These are phyloP conservation scores for Candida krabiensis DNA, from an alignment of 805 yeast species.

Conservation along the genomic window DNA sequence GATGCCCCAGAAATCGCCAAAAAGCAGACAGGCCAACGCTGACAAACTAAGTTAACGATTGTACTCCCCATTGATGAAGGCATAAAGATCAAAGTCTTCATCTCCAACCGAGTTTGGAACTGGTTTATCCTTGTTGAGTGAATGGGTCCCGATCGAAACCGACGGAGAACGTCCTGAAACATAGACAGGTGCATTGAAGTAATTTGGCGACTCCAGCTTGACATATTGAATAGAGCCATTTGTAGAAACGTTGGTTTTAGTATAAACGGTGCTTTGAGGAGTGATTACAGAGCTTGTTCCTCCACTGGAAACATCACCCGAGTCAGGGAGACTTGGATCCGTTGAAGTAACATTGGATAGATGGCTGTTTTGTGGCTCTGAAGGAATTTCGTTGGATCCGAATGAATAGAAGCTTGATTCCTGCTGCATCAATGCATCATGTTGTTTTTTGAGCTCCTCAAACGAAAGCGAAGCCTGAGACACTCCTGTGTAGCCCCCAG, in stretches of 20 bases:
- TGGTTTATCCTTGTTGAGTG: neutral
- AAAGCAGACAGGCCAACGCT: too few relatives aligned
- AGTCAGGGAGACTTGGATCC: neutral
- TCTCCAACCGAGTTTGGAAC: slow-evolving; percentile 3
- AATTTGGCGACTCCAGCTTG: neutral
- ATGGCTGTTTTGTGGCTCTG: neutral
- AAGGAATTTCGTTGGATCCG: neutral
- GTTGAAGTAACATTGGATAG: neutral
- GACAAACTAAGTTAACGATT: too few relatives aligned
- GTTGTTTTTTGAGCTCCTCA: slow-evolving; percentile 24
- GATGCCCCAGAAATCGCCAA: too few relatives aligned
- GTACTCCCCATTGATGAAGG: slow-evolving; percentile 17
- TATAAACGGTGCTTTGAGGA: neutral
- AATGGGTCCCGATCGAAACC: neutral
- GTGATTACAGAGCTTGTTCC: neutral
- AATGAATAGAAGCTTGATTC: slow-evolving; percentile 17
- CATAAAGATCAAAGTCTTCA: slow-evolving; percentile 18
- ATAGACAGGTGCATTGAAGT: neutral
- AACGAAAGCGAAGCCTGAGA: slow-evolving; percentile 8
- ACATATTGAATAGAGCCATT: neutral
- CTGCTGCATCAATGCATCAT: slow-evolving; percentile 20
- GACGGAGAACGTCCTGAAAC: slow-evolving; percentile 1
- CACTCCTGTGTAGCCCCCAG: neutral
- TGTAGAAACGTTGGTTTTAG: neutral
- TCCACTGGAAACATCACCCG: neutral